Conservation (phyloP, 2,329 filamentous ascomycete species). For the Colletotrichum graminicola region DNA sequence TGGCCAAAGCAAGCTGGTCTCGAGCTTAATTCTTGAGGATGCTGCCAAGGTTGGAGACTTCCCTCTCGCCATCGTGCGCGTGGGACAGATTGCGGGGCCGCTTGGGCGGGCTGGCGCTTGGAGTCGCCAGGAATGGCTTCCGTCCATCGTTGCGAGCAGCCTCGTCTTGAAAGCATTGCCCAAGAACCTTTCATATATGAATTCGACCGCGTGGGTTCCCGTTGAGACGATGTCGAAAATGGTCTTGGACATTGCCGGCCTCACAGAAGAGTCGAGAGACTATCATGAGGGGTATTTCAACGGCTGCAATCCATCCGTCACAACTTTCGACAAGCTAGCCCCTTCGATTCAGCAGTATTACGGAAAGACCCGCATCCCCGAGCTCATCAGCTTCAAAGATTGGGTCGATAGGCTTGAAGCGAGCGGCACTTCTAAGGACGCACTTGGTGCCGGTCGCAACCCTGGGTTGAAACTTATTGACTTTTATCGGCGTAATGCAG, state of each 20-base stretch:
- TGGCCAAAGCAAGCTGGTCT: constrained; percentile 40
- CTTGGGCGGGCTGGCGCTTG: constrained; percentile 25
- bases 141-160: constrained; percentile 55
- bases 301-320: constrained; percentile 54
- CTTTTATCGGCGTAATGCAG: constrained; percentile 55
- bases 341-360: constrained; percentile 57
- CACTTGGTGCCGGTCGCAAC: constrained; percentile 55
- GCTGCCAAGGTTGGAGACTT: constrained; percentile 36
- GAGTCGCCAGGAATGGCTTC: constrained; percentile 42
- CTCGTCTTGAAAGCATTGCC: constrained; percentile 63
- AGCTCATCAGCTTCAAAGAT: constrained; percentile 56
- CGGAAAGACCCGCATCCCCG: constrained; percentile 50
- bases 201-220: constrained; percentile 66
- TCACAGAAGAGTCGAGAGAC: constrained; percentile 25
- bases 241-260: constrained; percentile 59
- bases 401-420: constrained; percentile 61
- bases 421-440: constrained; percentile 51
- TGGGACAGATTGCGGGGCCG: constrained; percentile 41
- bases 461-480: constrained; percentile 66
- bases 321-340: constrained; percentile 56
- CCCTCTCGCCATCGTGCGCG: constrained; percentile 26
- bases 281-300: constrained; percentile 34
- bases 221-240: constrained; percentile 61
- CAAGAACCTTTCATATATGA: constrained; percentile 54
- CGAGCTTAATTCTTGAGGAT: constrained; percentile 33